Base-by-base conservation (phyloP, 148 eudicot genomes). In the Chenopodium formosanum region DNA sequence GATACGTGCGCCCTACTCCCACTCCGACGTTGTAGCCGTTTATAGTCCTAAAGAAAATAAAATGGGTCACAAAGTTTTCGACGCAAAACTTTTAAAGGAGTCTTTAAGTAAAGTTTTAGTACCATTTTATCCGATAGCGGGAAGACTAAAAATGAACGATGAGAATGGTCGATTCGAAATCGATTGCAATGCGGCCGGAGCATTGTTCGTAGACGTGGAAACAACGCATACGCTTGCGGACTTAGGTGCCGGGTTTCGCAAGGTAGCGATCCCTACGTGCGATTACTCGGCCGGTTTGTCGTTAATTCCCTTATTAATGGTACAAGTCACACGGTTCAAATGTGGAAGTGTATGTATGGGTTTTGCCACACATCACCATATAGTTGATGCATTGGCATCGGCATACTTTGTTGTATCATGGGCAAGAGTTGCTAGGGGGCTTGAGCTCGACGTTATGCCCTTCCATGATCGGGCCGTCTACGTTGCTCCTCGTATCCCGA, bases 311-410 rank as follows among this genome's bases (percentile, higher is more conserved):
- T 73, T 87, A 6, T 23, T 89, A 31, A 81, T 89, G 76, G 60
- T 65, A 25, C 69, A 22, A 22, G 7, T 62, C 65, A 88, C 90
- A 9, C 85, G 82, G 9, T 88, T 88, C 63, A 73, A 67, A 4
- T 88, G 90, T 27, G 90, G 90, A 0, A 84, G 88, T 13, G 83
- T 83, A 0, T 78, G 85, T 11, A 82, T 85, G 10, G 88, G 90
- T 1, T 22, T 85, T 0, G 83, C 74, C 4, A 19, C 50, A 29
- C 76, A 88, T 22, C 88, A 88, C 75, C 85, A 79, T 34, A 74
- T 73, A 2, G 79, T 64, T 0, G 88, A 88, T 79, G 88, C 88
- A 17, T 4, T 44, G n/a, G 71, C 81, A 3, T 16, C 58, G 47
- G 20, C 50, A 1, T 69, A 83, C 23, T 85, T 88, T 10, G 9